phyloP scores from a whole-genome alignment of 805 yeast species.

The Yarrowia sp. region DNA sequence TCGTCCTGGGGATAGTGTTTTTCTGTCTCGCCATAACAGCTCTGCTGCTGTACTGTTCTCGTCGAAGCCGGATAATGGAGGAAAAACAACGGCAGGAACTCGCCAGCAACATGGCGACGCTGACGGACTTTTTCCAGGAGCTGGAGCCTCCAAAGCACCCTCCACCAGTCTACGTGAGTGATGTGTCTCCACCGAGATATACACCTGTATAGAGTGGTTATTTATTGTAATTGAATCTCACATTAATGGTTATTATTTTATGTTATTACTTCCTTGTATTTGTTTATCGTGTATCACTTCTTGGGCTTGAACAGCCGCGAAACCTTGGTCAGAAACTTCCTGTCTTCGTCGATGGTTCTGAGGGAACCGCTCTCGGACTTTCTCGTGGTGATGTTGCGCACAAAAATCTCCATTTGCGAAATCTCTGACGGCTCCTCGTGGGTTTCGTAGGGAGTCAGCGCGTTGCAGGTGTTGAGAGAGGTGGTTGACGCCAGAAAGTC shows the following conservation, averaged over 20 bases:
- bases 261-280: no score
- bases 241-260: no score
- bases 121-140: background rate
- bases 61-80: background rate
- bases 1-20: background rate
- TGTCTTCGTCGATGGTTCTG: background rate
- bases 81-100: background rate
- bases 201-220: background rate
- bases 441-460: background rate
- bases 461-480: background rate
- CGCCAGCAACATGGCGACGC: background rate
- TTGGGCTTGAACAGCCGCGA: background rate
- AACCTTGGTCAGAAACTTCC: background rate
- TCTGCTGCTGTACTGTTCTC: background rate
- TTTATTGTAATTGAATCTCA: no score
- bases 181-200: background rate
- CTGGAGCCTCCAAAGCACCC: background rate
- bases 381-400: slow-evolving; percentile 1
- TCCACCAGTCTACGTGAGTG: background rate
- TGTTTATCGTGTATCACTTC: background rate
- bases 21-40: background rate
- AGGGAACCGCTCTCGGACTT: background rate
- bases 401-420: slow-evolving; percentile 16
- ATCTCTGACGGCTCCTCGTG: background rate
- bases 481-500: background rate